Evolutionary conservation across 257 asterid species (phyloP).

Genomic region (Ehretia macrophylla): DNA sequence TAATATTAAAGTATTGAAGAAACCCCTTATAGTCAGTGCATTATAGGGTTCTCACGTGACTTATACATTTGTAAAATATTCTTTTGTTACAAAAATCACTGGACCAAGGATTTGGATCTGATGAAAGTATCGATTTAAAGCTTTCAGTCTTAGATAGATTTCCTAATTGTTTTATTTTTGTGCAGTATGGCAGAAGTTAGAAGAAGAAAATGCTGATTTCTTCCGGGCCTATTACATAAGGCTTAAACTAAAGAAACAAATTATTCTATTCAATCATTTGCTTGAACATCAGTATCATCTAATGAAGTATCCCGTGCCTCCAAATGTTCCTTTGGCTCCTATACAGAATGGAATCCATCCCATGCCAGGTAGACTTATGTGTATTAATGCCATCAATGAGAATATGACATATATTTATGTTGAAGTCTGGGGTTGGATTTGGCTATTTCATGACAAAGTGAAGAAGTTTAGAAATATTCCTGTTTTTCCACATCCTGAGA

Average conservation of each 20-base stretch:
- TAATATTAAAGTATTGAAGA: slow-evolving; percentile 5
- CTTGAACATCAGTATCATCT: slow-evolving; percentile 79
- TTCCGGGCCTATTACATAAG: slow-evolving; percentile 90
- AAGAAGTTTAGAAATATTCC: too few species aligned
- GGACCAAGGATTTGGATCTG: too few species aligned
- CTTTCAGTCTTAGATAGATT: neutral
- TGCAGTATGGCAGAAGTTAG: slow-evolving; percentile 95
- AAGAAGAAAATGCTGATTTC: slow-evolving; percentile 93
- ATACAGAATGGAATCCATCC: slow-evolving; percentile 80
- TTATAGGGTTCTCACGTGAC: neutral
- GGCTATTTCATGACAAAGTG: too few species aligned
- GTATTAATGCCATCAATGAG: too few species aligned
- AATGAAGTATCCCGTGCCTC: slow-evolving; percentile 76
- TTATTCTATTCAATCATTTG: slow-evolving; percentile 79
- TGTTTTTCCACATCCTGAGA: too few species aligned
- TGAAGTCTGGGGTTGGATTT: too few species aligned
- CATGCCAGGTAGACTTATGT: slow-evolving; percentile 63
- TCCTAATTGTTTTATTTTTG: slow-evolving; percentile 8
- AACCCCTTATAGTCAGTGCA: neutral
- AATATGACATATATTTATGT: too few species aligned
- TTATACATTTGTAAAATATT: too few species aligned
- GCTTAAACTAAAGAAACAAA: slow-evolving; percentile 93
- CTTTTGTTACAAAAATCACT: too few species aligned
- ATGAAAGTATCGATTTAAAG: neutral
- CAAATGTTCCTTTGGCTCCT: slow-evolving; percentile 80